Evolutionary conservation across 495 filamentous ascomycete species (phyloP).

Genomic region (Staphylotrichum longicolle): DNA sequence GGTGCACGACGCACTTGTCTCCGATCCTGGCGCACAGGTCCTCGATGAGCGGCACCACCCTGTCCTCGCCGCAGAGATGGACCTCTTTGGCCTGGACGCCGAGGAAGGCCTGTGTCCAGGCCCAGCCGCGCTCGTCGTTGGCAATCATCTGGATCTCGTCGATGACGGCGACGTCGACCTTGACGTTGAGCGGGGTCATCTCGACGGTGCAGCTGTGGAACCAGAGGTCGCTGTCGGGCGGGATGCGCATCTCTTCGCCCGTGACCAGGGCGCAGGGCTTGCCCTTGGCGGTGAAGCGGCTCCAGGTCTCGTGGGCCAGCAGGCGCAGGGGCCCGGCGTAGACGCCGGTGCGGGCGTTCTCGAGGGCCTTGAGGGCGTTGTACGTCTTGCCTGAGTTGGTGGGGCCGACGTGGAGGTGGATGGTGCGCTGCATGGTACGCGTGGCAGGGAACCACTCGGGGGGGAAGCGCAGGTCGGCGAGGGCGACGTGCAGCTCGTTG

Average conservation of each 20-base stretch:
- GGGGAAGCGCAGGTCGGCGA: conserved; percentile 80
- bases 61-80: conserved; percentile 89
- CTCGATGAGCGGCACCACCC: conserved; percentile 74
- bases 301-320: conserved; percentile 90
- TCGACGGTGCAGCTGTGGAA: conserved; percentile 92
- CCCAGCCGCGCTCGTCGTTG: conserved; percentile 73
- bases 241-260: conserved; percentile 77
- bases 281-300: conserved; percentile 72
- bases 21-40: conserved; percentile 77
- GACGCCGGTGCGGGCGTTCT: conserved; percentile 69
- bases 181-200: conserved; percentile 74
- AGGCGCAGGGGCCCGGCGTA: conserved; percentile 90
- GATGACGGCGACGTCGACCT: conserved; percentile 87
- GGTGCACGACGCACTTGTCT: conserved; percentile 75
- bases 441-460: conserved; percentile 88
- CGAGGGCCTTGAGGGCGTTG: conserved; percentile 83
- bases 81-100: conserved; percentile 83
- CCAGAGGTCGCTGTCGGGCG: conserved; percentile 45
- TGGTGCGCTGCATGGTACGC: conserved; percentile 70
- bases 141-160: conserved; percentile 92
- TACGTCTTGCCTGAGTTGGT: conserved; percentile 99
- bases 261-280: conserved; percentile 78
- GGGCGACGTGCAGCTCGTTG: conserved; percentile 53
- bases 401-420: conserved; percentile 93
- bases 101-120: conserved; percentile 92